Base-by-base conservation (phyloP, 2,329 filamentous ascomycete species). In the Pseudocercospora fijiensis region DNA sequence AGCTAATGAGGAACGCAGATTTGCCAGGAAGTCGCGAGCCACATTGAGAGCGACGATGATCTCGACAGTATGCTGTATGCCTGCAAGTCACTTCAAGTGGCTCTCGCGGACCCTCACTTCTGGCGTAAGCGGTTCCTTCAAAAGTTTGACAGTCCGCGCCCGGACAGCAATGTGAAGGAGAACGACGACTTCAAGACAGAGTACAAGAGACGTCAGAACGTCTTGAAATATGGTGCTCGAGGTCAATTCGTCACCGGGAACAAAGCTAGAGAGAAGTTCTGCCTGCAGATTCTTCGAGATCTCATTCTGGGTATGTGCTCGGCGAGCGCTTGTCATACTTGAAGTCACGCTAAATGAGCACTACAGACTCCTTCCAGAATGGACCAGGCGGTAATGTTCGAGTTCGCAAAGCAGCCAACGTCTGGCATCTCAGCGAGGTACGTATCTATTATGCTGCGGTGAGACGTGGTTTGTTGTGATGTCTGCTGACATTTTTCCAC, bases 61-160 rank as follows among this genome's bases (percentile, higher is more conserved):
- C 69, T 85, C 13, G 68, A 70, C 24, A 75, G 67, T 58, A 84
- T 79, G 68, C 71, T 75, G 6, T 61, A 69, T 1, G 67, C 79
- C 20, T 84, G 82, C 72, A 72, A 69, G 7, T 68, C 67, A 3
- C 78, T 79, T 0, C 70, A 74, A 33, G 60, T 75, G 65, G 76
- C 80, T 6, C 71, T 84, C 59, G 75, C 80, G 28, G 75, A 72
- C 4, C 76, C 78, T 47, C 68, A 75, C 6, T 81, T 84, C 69
- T 85, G 83, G 83, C 78, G 79, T 37, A 66, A 70, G 41, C 76
- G 74, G 18, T 85, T 82, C 67, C 70, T 75, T 13, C 61, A 72
- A 22, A 73, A 62, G 26, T 85, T 79, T 66, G 82, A 83, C 47
- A 65, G 37, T 28, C 71, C 72, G 20, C 33, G 63, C 33, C 62